A percentile compares a stretch with the other conserved stretches of the same genome.
Evolutionary conservation across 2,329 filamentous ascomycete species (phyloP).

Genomic region (Diaporthe longicolla): DNA sequence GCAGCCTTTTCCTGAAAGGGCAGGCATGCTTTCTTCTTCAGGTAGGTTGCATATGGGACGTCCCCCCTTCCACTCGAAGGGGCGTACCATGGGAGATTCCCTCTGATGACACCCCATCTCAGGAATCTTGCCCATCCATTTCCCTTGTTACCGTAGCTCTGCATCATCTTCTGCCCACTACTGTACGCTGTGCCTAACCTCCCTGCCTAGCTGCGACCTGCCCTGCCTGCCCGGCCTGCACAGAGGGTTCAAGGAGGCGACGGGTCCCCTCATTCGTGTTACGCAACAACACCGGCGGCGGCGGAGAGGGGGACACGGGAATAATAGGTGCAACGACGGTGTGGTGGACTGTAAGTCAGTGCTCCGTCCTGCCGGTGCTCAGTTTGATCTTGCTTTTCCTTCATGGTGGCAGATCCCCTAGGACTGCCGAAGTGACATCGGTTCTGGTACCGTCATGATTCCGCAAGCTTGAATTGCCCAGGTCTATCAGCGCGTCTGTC

Average conservation of each 20-base stretch:
- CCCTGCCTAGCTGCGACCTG: neutral
- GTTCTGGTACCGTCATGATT: slow-evolving; percentile 3
- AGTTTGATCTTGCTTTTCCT: neutral
- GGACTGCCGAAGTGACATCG: neutral
- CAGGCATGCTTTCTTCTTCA: slow-evolving; percentile 37
- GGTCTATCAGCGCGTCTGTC: neutral
- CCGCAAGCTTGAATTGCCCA: slow-evolving; percentile 13
- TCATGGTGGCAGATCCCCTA: neutral
- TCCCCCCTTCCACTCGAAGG: neutral
- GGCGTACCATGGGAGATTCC: neutral
- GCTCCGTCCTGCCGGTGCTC: neutral
- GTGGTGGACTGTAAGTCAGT: too few species aligned
- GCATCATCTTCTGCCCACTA: slow-evolving; percentile 1
- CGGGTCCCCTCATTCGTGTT: neutral
- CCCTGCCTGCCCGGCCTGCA: slow-evolving; percentile 16
- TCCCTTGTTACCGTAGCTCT: slow-evolving; percentile 25
- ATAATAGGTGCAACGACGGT: neutral
- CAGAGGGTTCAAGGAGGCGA: slow-evolving; percentile 34
- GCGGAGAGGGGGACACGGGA: too few species aligned
- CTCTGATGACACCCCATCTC: neutral
- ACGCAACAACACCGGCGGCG: neutral
- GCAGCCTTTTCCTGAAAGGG: slow-evolving; percentile 38
- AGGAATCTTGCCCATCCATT: neutral
- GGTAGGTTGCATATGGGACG: slow-evolving; percentile 10
- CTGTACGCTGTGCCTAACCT: neutral